Conservation (phyloP, 2,329 filamentous ascomycete species). For the Trichophyton verrucosum region DNA sequence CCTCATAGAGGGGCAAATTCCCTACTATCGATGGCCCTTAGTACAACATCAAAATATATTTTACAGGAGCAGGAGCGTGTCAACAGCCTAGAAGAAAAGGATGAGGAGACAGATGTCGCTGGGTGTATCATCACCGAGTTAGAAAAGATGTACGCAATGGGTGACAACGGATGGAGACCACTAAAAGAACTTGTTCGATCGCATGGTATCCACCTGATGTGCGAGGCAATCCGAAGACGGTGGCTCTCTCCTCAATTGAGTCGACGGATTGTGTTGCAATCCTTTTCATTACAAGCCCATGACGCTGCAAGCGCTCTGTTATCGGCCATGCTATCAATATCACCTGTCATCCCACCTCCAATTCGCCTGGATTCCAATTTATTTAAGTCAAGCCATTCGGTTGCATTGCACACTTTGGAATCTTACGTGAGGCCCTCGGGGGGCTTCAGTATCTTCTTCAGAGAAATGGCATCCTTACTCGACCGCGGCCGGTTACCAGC, state of each 20-base stretch:
- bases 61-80: constrained; percentile 26
- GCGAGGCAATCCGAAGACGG: constrained; percentile 24
- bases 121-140: constrained; percentile 32
- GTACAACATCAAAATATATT: constrained; percentile 29
- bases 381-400: constrained; percentile 21
- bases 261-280: constrained; percentile 24
- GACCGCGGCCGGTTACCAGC: constrained; percentile 22
- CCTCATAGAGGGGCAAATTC: constrained; percentile 22
- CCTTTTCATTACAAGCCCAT: constrained; percentile 21
- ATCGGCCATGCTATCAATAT: constrained; percentile 19
- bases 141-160: constrained; percentile 27
- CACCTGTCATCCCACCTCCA: constrained; percentile 16
- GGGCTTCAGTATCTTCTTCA: constrained; percentile 21
- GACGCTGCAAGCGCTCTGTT: constrained; percentile 28
- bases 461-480: constrained; percentile 26
- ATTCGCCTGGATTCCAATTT: constrained; percentile 14
- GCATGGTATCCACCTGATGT: constrained; percentile 29
- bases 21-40: constrained; percentile 26
- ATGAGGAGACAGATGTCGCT: constrained; percentile 28
- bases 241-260: constrained; percentile 25
- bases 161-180: constrained; percentile 27
- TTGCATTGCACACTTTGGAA: constrained; percentile 22
- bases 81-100: constrained; percentile 21
- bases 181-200: constrained; percentile 31
- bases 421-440: constrained; percentile 17